These are phyloP conservation scores for Macadamia tetraphylla DNA, from an alignment of 164 flowering plant species.

Conservation along the genomic window DNA sequence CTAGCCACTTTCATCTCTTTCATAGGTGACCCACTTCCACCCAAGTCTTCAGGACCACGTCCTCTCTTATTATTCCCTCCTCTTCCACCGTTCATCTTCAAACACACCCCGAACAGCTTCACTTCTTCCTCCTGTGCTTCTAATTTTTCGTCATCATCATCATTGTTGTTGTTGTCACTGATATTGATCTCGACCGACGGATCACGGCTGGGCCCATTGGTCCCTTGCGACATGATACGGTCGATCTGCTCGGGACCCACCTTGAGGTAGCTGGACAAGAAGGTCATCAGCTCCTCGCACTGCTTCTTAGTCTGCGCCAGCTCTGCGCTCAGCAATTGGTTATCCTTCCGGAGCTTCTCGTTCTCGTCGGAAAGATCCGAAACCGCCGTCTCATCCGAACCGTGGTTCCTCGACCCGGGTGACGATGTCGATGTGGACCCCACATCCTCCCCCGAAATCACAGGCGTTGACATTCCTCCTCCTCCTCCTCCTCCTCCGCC, in stretches of 20 bases:
- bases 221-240: slow-evolving; percentile 44
- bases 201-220: slow-evolving; percentile 10
- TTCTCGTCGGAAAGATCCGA: slow-evolving; percentile 48
- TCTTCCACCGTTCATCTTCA: slow-evolving; percentile 41
- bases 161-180: not conserved
- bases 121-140: slow-evolving; percentile 32
- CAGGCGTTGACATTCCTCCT: slow-evolving; percentile 5
- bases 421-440: slow-evolving; percentile 46
- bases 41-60: slow-evolving; percentile 13
- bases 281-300: slow-evolving; percentile 48
- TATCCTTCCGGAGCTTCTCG: slow-evolving; percentile 44
- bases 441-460: slow-evolving; percentile 41
- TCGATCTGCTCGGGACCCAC: slow-evolving; percentile 49
- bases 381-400: slow-evolving; percentile 18
- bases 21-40: not conserved
- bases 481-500: not conserved
- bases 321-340: slow-evolving; percentile 46
- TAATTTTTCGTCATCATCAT: not conserved
- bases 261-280: slow-evolving; percentile 36
- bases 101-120: slow-evolving; percentile 76
- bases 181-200: slow-evolving; percentile 2
- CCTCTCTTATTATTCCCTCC: too few species aligned
- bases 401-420: slow-evolving; percentile 32
- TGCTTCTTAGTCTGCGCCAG: slow-evolving; percentile 47
- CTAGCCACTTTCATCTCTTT: slow-evolving; percentile 23